phyloP scores from a whole-genome alignment of 345 rosid genomes.

The Eucalyptus lansdowneana region DNA sequence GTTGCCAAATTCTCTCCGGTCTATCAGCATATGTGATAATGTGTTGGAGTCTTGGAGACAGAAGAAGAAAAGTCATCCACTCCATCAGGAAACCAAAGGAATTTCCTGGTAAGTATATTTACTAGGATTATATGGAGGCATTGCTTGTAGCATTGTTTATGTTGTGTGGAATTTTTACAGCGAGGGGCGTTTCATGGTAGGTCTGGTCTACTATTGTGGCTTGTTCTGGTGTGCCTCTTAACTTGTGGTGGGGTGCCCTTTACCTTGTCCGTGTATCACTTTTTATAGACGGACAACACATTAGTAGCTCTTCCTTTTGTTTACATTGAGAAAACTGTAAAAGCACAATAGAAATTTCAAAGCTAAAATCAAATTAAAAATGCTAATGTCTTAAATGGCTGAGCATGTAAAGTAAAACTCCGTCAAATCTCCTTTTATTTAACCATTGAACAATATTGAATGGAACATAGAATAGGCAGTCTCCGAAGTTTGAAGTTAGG shows the following conservation, averaged over 20 bases:
- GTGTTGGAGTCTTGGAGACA: background rate
- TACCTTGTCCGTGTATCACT: background rate
- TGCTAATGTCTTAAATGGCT: background rate
- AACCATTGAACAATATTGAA: background rate
- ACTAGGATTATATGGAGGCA: background rate
- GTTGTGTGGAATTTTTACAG: background rate
- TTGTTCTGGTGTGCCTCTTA: background rate
- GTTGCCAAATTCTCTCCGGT: background rate
- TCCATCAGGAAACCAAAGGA: background rate
- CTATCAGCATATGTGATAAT: background rate
- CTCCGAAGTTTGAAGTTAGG: background rate
- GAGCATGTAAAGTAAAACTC: background rate
- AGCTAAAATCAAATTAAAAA: background rate
- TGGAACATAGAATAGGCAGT: background rate
- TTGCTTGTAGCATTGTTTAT: background rate
- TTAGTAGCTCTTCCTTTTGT: background rate
- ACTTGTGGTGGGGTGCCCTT: background rate
- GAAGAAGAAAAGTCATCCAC: background rate
- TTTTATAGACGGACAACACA: background rate
- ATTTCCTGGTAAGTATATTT: background rate
- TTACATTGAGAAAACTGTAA: background rate
- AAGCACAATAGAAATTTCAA: background rate
- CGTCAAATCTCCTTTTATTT: background rate
- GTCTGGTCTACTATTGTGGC: background rate
- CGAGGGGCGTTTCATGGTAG: background rate